Evolutionary conservation across 805 yeast genomes (phyloP).

Genomic region (Phaffomyces thermotolerans): DNA sequence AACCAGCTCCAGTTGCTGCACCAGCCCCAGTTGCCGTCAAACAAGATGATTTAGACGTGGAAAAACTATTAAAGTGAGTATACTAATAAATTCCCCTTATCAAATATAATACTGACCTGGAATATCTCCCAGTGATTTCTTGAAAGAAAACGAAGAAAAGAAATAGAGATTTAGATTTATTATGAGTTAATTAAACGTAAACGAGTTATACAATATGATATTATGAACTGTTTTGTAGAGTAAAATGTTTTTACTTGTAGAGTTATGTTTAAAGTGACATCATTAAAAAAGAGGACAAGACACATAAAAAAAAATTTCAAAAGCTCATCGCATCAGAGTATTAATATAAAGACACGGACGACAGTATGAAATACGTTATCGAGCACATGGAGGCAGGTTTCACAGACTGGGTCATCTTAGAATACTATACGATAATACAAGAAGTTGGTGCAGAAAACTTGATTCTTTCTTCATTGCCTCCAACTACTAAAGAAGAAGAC

Average conservation of each 20-base stretch:
- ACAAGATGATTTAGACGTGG: constrained; percentile 27
- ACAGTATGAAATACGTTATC: constrained; percentile 73
- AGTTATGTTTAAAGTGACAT: background rate
- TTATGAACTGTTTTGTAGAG: too few species aligned
- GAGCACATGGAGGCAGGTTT: constrained; percentile 98
- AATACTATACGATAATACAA: constrained; percentile 71
- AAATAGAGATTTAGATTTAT: background rate
- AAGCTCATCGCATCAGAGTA: background rate
- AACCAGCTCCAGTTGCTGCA: constrained; percentile 17
- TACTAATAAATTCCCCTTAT: background rate
- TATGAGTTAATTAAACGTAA: too few species aligned
- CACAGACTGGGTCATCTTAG: constrained; percentile 92
- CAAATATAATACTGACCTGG: background rate
- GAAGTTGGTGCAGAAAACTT: constrained; percentile 79
- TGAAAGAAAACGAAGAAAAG: constrained; percentile 22
- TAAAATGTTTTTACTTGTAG: too few species aligned
- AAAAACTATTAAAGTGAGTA: constrained; percentile 25
- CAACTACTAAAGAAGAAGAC: constrained; percentile 47
- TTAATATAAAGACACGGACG: background rate
- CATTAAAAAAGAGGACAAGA: background rate
- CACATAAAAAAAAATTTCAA: background rate
- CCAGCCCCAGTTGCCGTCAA: constrained; percentile 21
- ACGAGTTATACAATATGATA: background rate
- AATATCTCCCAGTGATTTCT: constrained; percentile 18
- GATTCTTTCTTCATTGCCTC: constrained; percentile 69